Percentiles rank a stretch among this genome's conserved stretches.
Conservation (phyloP, 768 basidiomycete genomes). For the Russula sp. region DNA sequence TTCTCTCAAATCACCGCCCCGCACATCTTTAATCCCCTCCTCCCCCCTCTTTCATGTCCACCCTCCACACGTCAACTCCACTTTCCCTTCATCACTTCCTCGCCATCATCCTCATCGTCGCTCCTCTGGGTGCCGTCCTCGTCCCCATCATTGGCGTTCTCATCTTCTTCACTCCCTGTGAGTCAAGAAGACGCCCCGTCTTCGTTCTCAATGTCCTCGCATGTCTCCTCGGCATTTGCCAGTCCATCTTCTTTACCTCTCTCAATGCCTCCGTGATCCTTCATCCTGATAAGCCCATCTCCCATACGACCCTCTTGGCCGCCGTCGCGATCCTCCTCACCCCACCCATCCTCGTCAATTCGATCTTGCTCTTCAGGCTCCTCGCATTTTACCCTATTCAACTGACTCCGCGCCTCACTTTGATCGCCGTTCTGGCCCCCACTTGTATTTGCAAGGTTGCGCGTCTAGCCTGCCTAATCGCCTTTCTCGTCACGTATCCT, state of each 20-base stretch:
- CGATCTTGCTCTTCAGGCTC: conserved; percentile 20
- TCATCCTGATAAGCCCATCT: conserved; percentile 1
- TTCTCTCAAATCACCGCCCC: neutral
- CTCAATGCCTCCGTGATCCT: conserved; percentile 8
- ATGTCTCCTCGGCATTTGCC: conserved; percentile 20
- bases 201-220: conserved; percentile 24
- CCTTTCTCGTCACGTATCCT: conserved; percentile 17
- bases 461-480: conserved; percentile 17
- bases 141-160: conserved; percentile 19
- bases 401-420: conserved; percentile 15
- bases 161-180: conserved; percentile 16
- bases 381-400: conserved; percentile 22
- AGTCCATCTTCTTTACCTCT: conserved; percentile 11
- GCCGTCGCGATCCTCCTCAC: conserved; percentile 12
- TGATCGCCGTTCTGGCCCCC: conserved; percentile 10
- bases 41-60: conserved; percentile 8
- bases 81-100: conserved; percentile 11
- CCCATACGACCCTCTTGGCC: neutral
- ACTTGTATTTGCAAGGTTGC: conserved; percentile 12
- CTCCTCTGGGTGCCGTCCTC: conserved; percentile 18
- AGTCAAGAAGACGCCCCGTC: conserved; percentile 19
- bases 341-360: conserved; percentile 21
- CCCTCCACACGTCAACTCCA: neutral
- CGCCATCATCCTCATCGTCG: conserved; percentile 21
- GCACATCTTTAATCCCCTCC: neutral